A percentile compares a stretch with the other conserved stretches of the same genome.
Conservation (phyloP, 2,329 filamentous ascomycete species). For the Penicillium sp. region DNA sequence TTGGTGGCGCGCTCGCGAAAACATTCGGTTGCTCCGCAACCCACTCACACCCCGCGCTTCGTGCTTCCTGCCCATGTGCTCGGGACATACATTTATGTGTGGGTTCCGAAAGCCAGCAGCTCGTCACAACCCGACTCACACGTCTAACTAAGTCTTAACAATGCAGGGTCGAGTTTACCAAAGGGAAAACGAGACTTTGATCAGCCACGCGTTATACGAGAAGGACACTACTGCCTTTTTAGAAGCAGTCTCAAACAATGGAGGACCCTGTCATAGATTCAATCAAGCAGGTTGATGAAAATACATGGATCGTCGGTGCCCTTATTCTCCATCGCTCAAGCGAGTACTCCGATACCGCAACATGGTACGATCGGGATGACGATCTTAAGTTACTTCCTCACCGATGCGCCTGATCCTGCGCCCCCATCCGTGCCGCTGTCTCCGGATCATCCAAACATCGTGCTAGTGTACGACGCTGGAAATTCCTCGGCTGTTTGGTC, state of each 20-base stretch:
- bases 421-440: neutral
- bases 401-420: neutral
- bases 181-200: too few species aligned
- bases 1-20: too few species aligned
- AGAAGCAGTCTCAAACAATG: neutral
- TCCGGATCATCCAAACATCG: neutral
- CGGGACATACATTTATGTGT: too few species aligned
- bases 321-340: neutral
- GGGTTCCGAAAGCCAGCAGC: too few species aligned
- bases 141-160: too few species aligned
- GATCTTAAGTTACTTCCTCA: neutral
- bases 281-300: neutral
- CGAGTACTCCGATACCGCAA: neutral
- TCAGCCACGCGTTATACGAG: too few species aligned
- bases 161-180: too few species aligned
- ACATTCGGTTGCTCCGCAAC: too few species aligned
- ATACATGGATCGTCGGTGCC: neutral
- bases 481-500: constrained; percentile 25
- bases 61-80: too few species aligned
- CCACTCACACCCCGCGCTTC: too few species aligned
- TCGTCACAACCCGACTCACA: too few species aligned
- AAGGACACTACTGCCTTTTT: too few species aligned
- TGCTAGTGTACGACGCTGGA: constrained; percentile 23
- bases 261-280: neutral
- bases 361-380: neutral